Conservation (phyloP, 257 asterid species). For the Gentiana straminea region DNA sequence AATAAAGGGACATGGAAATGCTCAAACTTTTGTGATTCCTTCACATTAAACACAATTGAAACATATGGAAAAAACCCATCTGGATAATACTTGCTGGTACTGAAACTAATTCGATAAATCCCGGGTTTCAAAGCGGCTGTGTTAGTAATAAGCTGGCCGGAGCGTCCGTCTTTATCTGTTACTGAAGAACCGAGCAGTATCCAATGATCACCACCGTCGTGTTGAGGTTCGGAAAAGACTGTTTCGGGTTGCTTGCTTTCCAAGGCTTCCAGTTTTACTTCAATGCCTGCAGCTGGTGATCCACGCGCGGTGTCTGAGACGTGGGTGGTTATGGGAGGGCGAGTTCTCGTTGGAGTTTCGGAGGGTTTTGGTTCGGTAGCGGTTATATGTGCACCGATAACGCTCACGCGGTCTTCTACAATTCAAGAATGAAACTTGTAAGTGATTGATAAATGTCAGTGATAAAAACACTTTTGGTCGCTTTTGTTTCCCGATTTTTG, state of each 20-base stretch:
- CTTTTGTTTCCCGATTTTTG: no score
- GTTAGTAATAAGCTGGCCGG: constrained; percentile 47
- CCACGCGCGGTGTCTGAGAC: constrained; percentile 74
- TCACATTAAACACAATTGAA: constrained; percentile 65
- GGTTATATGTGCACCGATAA: constrained; percentile 63
- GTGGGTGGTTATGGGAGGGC: constrained; percentile 94
- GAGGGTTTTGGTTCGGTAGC: constrained; percentile 27
- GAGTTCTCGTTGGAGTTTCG: constrained; percentile 29
- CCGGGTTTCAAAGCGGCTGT: constrained; percentile 59
- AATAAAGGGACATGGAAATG: constrained; percentile 91
- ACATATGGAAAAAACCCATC: constrained; percentile 77
- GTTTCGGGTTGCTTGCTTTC: constrained; percentile 28
- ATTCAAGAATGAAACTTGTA: constrained; percentile 17
- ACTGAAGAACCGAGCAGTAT: constrained; percentile 39
- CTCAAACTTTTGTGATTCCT: constrained; percentile 57
- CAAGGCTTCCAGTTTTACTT: constrained; percentile 62
- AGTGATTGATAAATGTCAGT: no score
- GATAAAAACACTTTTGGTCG: no score
- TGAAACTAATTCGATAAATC: constrained; percentile 63
- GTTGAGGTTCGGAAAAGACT: constrained; percentile 23
- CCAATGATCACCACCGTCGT: constrained; percentile 43
- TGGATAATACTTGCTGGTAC: constrained; percentile 66
- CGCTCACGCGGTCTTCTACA: constrained; percentile 85
- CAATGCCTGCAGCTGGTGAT: constrained; percentile 63
- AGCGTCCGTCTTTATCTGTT: constrained; percentile 75